A percentile compares a stretch with the other conserved stretches of the same genome.
phyloP scores from a whole-genome alignment of 345 rosid genomes.

The Brassica juncea region DNA sequence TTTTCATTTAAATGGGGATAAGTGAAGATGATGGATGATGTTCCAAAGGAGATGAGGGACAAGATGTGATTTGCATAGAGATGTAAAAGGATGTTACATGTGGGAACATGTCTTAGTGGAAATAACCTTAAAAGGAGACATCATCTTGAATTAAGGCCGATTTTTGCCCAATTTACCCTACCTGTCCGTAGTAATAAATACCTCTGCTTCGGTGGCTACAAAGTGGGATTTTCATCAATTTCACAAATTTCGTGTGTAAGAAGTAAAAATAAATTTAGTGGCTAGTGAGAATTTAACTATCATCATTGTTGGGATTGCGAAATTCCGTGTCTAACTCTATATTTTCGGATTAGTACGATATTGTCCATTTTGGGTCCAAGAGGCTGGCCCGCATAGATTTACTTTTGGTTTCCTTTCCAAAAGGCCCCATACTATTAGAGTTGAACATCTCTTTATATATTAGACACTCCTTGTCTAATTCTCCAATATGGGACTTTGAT shows the following conservation, averaged over 20 bases:
- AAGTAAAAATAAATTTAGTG: not conserved
- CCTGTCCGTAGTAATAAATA: slow-evolving; percentile 11
- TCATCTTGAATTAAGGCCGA: slow-evolving; percentile 12
- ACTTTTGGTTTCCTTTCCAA: no score
- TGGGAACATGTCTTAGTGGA: slow-evolving; percentile 40
- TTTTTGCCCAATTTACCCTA: slow-evolving; percentile 33
- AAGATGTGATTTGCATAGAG: slow-evolving; percentile 38
- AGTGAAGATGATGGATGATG: slow-evolving; percentile 30
- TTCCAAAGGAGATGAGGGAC: slow-evolving; percentile 32
- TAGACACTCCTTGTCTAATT: no score
- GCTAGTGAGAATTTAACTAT: not conserved
- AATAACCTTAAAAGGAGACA: slow-evolving; percentile 42
- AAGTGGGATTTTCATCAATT: slow-evolving; percentile 25
- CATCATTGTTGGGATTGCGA: not conserved
- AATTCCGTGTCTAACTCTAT: no score
- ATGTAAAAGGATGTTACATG: slow-evolving; percentile 37
- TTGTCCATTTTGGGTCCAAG: no score
- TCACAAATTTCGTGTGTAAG: not conserved
- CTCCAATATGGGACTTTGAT: no score
- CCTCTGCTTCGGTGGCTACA: slow-evolving; percentile 21
- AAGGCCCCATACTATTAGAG: no score
- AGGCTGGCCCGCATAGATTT: no score
- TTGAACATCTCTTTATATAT: no score
- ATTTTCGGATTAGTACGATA: no score
- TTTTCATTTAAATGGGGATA: not conserved